Evolutionary conservation across 2,329 filamentous ascomycete genomes (phyloP), one percentile per base, ranked within the genome.

Genomic region (Claviceps sp.): DNA sequence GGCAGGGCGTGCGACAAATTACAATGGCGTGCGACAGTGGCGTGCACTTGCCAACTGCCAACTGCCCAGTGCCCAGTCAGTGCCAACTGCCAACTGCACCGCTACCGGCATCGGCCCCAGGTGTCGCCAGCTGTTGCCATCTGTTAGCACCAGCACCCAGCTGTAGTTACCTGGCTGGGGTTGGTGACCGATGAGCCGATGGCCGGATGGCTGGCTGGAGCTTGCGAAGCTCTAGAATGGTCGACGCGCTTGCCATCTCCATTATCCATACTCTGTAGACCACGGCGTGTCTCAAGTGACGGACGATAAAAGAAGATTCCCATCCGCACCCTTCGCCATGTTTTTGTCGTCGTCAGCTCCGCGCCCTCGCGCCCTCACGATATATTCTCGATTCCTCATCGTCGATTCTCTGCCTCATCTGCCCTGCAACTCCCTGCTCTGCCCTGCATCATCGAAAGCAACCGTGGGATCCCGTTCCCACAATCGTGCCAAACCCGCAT

Each of bases 231-330:
- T 53, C 51, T 53, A 50, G 48, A 53, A 47, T 50, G 52, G 52
- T 47, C 52, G 48, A 53, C 52, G 24, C 34, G 18, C 34, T 44
- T 22, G 42, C 42, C 47, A 43, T 40, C 38, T 16, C 41, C 22
- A 24, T 20, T n/a, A n/a, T 30, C 48, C 49, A 48, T 53, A 30
- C 54, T 55, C 50, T 50, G 40, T 50, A n/a, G 43, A 57, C 55
- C 48, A 52, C 54, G 55, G 55, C 54, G 55, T 57, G 54, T 41
- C 36, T 34, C 52, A 52, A 56, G 53, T 55, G 54, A 52, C 34
- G 26, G 45, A 54, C 41, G 34, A 26, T 30, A 47, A 51, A 54
- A 55, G 52, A 51, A 56, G 50, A 47, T 20, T 52, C 43, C 30
- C 52, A 37, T 49, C 52, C 54, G 49, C 54, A 14, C 52, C 44